Percentiles rank a stretch among this genome's conserved stretches.
Evolutionary conservation across 768 basidiomycete species (phyloP).

Genomic region (Hygrocybe punicea): DNA sequence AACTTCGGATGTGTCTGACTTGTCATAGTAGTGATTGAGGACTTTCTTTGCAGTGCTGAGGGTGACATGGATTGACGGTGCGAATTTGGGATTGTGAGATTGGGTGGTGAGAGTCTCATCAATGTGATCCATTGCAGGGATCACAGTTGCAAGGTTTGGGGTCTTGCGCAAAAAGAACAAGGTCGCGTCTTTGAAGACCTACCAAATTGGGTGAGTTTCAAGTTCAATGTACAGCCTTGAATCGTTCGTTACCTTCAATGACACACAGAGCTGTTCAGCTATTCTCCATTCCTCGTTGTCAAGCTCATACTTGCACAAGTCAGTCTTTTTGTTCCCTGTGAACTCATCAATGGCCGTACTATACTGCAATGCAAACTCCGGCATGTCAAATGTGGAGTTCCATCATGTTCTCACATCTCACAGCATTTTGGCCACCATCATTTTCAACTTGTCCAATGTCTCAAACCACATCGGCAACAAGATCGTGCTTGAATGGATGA

Average conservation of each 20-base stretch:
- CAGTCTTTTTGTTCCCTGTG: conserved; percentile 9
- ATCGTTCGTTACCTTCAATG: conserved; percentile 27
- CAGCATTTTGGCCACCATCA: conserved; percentile 22
- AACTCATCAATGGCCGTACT: conserved; percentile 21
- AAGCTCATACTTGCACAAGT: conserved; percentile 17
- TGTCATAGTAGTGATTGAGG: conserved; percentile 22
- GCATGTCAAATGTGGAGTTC: too few species aligned
- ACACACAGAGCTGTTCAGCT: conserved; percentile 21
- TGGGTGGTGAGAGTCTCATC: too few species aligned
- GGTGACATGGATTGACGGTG: conserved; percentile 12
- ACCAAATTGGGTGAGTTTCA: too few species aligned
- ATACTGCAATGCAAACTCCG: conserved; percentile 28
- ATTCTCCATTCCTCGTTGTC: conserved; percentile 25
- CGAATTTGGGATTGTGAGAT: not conserved
- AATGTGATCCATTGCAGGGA: too few species aligned
- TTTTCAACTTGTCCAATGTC: conserved; percentile 5
- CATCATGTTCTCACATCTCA: conserved; percentile 33
- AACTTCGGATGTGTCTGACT: conserved; percentile 17
- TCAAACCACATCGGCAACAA: conserved; percentile 30
- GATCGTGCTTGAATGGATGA: conserved; percentile 29
- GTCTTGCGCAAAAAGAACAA: conserved; percentile 27
- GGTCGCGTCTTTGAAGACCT: conserved; percentile 27
- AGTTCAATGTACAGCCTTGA: not conserved
- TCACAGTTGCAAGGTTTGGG: too few species aligned
- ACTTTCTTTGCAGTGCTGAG: conserved; percentile 20